phyloP scores from a whole-genome alignment of 2,329 filamentous ascomycete species.

The Emmonsiellopsis sp. region DNA sequence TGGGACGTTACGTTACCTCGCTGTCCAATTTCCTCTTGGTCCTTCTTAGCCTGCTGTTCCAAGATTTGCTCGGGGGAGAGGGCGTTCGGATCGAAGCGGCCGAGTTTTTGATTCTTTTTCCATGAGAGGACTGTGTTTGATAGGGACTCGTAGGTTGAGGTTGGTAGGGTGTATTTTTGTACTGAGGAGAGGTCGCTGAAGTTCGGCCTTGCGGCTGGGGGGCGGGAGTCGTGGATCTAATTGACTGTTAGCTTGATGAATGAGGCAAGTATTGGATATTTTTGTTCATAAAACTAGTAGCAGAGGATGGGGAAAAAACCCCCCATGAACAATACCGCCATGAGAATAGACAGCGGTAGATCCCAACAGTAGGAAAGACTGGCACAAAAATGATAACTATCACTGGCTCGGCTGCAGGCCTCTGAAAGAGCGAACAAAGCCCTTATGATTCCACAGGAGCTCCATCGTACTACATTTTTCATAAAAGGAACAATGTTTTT shows the following conservation, averaged over 20 bases:
- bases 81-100: constrained; percentile 84
- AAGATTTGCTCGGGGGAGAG: constrained; percentile 65
- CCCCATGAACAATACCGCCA: too few species aligned
- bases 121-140: constrained; percentile 84
- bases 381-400: too few species aligned
- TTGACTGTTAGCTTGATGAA: constrained; percentile 4
- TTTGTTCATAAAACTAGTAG: too few species aligned
- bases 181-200: constrained; percentile 73
- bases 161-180: constrained; percentile 84
- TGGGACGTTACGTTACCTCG: constrained; percentile 44
- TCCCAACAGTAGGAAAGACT: too few species aligned
- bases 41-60: constrained; percentile 54
- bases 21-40: constrained; percentile 51
- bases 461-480: too few species aligned
- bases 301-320: too few species aligned
- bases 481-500: too few species aligned
- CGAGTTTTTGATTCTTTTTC: constrained; percentile 94
- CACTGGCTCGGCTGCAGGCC: too few species aligned
- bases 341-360: too few species aligned
- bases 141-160: constrained; percentile 74
- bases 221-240: constrained; percentile 73
- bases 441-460: too few species aligned
- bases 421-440: too few species aligned
- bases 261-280: background rate
- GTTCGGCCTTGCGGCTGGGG: constrained; percentile 64